Evolutionary conservation across 164 flowering plant species (phyloP).

Genomic region (Magnolia officinalis): DNA sequence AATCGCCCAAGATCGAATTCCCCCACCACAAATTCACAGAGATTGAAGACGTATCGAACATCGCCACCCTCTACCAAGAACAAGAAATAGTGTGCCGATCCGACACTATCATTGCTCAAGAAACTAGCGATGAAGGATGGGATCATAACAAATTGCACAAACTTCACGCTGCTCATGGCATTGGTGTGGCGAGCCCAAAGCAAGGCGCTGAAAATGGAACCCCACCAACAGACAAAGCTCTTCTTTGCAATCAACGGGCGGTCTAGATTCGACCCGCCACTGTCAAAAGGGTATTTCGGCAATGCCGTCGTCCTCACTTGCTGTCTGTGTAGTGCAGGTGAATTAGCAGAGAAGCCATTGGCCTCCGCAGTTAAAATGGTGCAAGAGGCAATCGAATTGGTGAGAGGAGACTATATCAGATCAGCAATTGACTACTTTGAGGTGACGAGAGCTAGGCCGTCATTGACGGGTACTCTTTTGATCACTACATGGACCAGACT

Average conservation of each 20-base stretch:
- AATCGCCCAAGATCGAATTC: slow-evolving; percentile 11
- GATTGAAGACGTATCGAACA: slow-evolving; percentile 13
- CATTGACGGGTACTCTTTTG: slow-evolving; percentile 17
- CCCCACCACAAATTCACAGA: slow-evolving; percentile 13
- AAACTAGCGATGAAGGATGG: slow-evolving; percentile 16
- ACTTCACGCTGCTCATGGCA: slow-evolving; percentile 17
- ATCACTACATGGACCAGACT: slow-evolving; percentile 27
- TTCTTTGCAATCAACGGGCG: slow-evolving; percentile 19
- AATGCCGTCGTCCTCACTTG: slow-evolving; percentile 11
- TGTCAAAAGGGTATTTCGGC: slow-evolving; percentile 29
- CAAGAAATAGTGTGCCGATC: slow-evolving; percentile 7
- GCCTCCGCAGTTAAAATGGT: slow-evolving; percentile 16
- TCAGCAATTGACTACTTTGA: slow-evolving; percentile 23
- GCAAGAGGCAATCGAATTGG: slow-evolving; percentile 14
- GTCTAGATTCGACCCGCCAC: slow-evolving; percentile 16
- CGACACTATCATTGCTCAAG: slow-evolving; percentile 9
- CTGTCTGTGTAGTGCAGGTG: slow-evolving; percentile 19
- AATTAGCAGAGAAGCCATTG: slow-evolving; percentile 18
- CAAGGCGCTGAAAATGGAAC: slow-evolving; percentile 17
- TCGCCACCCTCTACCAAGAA: slow-evolving; percentile 5
- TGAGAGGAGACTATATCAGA: slow-evolving; percentile 23
- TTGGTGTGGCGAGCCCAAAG: slow-evolving; percentile 20
- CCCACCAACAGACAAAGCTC: slow-evolving; percentile 22
- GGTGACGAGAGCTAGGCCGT: slow-evolving; percentile 14
- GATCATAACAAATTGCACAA: slow-evolving; percentile 12